phyloP scores from a whole-genome alignment of 208 protist genomes.

The Blastocrithidia nonstop region DNA sequence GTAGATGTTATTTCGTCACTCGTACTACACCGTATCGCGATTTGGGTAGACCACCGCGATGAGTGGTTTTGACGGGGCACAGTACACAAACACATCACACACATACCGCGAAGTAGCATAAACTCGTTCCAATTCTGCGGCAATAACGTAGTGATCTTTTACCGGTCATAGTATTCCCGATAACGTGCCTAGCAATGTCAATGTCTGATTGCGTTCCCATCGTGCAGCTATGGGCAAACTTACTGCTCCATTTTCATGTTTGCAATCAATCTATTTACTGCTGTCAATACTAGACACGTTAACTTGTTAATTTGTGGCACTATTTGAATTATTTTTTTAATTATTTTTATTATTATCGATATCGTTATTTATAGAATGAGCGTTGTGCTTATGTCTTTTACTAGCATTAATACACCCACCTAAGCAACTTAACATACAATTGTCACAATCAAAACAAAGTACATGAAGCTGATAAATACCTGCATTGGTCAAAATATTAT shows the following conservation, averaged over 20 bases:
- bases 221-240: slow-evolving; percentile 42
- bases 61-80: slow-evolving; percentile 43
- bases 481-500: slow-evolving; percentile 25
- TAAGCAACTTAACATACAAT: too few relatives aligned
- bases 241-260: slow-evolving; percentile 10
- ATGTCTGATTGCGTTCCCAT: slow-evolving; percentile 40
- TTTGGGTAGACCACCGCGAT: slow-evolving; percentile 76
- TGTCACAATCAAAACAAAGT: neutral
- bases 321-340: too few relatives aligned
- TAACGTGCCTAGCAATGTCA: slow-evolving; percentile 43
- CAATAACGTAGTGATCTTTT: slow-evolving; percentile 49
- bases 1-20: slow-evolving; percentile 42
- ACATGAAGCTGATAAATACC: slow-evolving; percentile 4
- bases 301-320: too few relatives aligned
- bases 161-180: slow-evolving; percentile 68
- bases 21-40: slow-evolving; percentile 70
- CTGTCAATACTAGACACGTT: too few relatives aligned
- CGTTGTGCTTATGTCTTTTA: too few relatives aligned
- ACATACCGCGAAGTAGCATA: slow-evolving; percentile 68
- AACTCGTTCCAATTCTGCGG: slow-evolving; percentile 49
- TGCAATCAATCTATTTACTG: too few relatives aligned
- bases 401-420: too few relatives aligned
- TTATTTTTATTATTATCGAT: too few relatives aligned
- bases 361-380: too few relatives aligned
- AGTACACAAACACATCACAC: slow-evolving; percentile 76